Evolutionary conservation across 768 basidiomycete species (phyloP).

Genomic region (Heimioporus sp.): DNA sequence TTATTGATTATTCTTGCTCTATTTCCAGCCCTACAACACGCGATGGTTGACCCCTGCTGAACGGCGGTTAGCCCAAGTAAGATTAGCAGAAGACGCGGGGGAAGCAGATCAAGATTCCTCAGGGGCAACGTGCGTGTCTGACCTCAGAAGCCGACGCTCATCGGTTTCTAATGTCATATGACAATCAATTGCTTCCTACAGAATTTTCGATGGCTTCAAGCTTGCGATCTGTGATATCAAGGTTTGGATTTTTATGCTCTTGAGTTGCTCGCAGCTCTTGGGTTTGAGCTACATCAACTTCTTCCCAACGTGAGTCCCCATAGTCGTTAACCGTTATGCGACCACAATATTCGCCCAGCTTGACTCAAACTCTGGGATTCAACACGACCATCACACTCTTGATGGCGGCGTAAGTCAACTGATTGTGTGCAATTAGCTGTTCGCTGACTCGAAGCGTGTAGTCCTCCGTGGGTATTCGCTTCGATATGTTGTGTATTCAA

Average conservation of each 20-base stretch:
- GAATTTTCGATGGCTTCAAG: conserved; percentile 32
- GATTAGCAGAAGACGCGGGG: conserved; percentile 65
- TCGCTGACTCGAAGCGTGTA: conserved; percentile 16
- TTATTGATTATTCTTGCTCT: neutral
- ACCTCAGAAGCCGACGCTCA: too few relatives aligned
- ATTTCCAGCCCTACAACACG: conserved; percentile 56
- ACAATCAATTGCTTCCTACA: neutral
- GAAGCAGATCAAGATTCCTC: conserved; percentile 63
- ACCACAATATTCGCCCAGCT: conserved; percentile 27
- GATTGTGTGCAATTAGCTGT: too few relatives aligned
- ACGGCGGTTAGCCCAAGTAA: conserved; percentile 58
- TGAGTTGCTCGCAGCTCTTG: conserved; percentile 50
- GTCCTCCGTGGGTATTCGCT: conserved; percentile 61
- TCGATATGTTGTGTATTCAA: conserved; percentile 48
- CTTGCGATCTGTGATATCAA: conserved; percentile 58
- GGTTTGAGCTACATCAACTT: conserved; percentile 63
- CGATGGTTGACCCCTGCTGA: conserved; percentile 52
- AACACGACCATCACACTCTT: conserved; percentile 58
- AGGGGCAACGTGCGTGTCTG: conserved; percentile 50
- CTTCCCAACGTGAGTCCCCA: conserved; percentile 44
- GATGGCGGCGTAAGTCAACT: conserved; percentile 50
- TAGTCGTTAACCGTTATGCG: too few relatives aligned
- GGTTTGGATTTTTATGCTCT: conserved; percentile 52
- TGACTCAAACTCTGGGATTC: conserved; percentile 62
- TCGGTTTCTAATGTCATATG: neutral